Base-by-base conservation (phyloP, 176 grass and related monocot species). In the Zoysia japonica region DNA sequence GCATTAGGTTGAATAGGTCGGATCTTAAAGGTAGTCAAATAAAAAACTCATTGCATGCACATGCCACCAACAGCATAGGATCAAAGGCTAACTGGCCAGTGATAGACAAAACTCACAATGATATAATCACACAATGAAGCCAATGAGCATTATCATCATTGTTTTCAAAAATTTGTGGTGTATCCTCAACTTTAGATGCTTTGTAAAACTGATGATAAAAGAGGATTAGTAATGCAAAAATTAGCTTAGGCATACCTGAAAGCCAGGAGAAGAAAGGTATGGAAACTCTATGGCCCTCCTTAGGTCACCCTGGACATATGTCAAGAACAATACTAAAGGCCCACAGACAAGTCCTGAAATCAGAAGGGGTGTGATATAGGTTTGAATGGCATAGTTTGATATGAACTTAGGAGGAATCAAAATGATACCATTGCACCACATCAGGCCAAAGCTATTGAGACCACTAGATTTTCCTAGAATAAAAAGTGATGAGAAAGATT, bases 371-470 rank as follows among this genome's bases (percentile, higher is more conserved):
- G 75, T 6, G 57, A 68, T 75, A 67, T 74, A 59, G 71, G 66
- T 62, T 28, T 84, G 83, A 63, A 53, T 44, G 65, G 5, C 2
- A 42, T 44, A 38, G 5, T 51, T 71, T 61, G 47, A 80, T 76
- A 14, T 60, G 49, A 47, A 81, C 51, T 63, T 72, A 80, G 52
- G 77, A 16, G 61, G 14, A 59, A 74, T 62, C n/a, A 69, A 70
- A 72, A 82, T 56, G 67, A 67, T 93, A 99, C 96, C 96, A 80
- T 99, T 99, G 84, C 96, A 99, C 96, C 96, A 99, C 96, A 99
- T 99, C 75, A 99, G 79, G 75, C 96, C 96, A 93, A 99, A 99
- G 86, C 86, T 99, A 84, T 91, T 99, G 19, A 99, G 79, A 9
- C 96, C 90, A 45, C 96, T 99, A 19, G 90, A 93, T 88, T 99